Evolutionary conservation across 192 early-diverging fungal genomes (phyloP), one percentile per base, ranked within the genome.

Genomic region (Coemansia erecta): DNA sequence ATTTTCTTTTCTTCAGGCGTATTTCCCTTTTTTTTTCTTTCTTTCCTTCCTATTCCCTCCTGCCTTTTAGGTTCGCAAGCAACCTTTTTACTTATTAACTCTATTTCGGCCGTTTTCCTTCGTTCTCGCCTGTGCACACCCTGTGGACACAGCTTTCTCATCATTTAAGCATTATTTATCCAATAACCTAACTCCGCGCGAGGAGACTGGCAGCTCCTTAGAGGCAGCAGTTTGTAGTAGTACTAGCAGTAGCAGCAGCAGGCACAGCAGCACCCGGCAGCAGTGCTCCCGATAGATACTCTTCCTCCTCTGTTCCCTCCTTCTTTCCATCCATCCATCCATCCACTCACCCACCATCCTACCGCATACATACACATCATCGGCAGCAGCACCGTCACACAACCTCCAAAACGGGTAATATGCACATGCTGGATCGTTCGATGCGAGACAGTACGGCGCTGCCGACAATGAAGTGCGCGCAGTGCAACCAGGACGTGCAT

Each of bases 401-500:
- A 46, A 8, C 47, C 61, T 46, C 44, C 15, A 60, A 33, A 37
- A 66, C 50, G 64, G 31, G 62, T 28, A 61, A 35, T 28, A 60
- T 64, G 57, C 56, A 67, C 41, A 46, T 71, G 60, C 41, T 70
- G 15, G 69, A 72, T 26, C 74, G 77, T 42, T 53, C 37, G 14
- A 31, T 57, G 66, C 77, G 77, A 14, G 77, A 79, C 44, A 79
- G 77, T 66, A 67, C 71, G 21, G 71, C 64, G 41, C 55, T 79
- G 23, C 77, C 77, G 19, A 79, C 77, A 13, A 79, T 79, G 70
- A 73, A 65, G 56, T 79, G 77, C 51, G 62, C 77, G 21, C 70
- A 72, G 60, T 79, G 77, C 66, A 70, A 69, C 60, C 59, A 73
- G 46, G 77, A 79, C 42, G 77, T 79, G 28, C 71, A 79, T 54